phyloP scores from a whole-genome alignment of 331 rosid species.

The Rosa hybrid region DNA sequence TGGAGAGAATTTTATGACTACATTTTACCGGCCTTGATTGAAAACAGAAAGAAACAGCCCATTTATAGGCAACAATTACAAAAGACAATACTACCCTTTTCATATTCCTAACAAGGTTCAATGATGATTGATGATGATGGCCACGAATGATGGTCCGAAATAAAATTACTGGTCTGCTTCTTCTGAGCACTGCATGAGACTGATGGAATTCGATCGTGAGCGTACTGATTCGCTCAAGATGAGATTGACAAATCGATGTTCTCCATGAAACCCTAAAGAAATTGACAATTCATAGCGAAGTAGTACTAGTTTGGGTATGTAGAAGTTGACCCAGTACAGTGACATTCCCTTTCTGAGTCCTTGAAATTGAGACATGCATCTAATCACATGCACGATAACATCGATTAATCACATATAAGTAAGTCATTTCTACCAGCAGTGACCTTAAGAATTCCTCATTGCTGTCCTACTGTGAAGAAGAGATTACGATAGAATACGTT shows the following conservation, averaged over 20 bases:
- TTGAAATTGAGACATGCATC: neutral
- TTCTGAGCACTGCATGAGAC: neutral
- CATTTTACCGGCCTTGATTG: too few species aligned
- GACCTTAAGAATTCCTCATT: neutral
- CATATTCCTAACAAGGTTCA: neutral
- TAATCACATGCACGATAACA: neutral
- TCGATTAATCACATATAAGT: neutral
- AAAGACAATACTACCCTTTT: too few species aligned
- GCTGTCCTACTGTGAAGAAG: neutral
- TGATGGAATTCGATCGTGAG: neutral
- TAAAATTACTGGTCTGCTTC: neutral
- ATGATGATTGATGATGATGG: neutral
- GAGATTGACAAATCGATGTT: neutral
- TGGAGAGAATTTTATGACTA: too few species aligned
- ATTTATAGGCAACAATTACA: too few species aligned
- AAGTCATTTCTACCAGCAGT: neutral
- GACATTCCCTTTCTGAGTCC: neutral
- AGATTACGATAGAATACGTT: neutral
- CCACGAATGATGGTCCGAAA: neutral
- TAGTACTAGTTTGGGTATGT: neutral
- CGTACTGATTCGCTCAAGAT: neutral
- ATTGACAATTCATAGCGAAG: neutral
- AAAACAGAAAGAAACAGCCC: too few species aligned
- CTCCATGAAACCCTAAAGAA: neutral
- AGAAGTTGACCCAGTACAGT: neutral